Conservation (phyloP, 2,329 filamentous ascomycete genomes). For the Cercospora sojina region DNA sequence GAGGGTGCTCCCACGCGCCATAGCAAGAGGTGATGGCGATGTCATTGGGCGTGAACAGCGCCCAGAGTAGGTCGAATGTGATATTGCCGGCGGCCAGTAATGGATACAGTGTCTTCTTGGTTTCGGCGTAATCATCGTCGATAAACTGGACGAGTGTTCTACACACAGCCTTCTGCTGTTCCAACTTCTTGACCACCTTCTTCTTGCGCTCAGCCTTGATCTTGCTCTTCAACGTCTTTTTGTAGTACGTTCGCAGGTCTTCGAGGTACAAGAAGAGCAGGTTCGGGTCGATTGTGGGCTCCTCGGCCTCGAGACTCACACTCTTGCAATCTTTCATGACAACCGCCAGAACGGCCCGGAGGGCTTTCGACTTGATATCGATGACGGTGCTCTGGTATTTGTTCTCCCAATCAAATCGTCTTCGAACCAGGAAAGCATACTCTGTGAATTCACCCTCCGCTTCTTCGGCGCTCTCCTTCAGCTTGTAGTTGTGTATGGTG, state of each 20-base stretch:
- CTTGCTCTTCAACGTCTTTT: slow-evolving; percentile 63
- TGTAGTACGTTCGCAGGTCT: slow-evolving; percentile 62
- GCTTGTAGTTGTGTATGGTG: slow-evolving; percentile 63
- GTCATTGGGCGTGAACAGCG: slow-evolving; percentile 82
- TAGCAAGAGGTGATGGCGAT: slow-evolving; percentile 76
- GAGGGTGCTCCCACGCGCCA: slow-evolving; percentile 70
- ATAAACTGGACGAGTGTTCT: slow-evolving; percentile 74
- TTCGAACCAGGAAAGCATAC: slow-evolving; percentile 78
- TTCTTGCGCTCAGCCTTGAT: slow-evolving; percentile 60
- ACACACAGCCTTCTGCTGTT: slow-evolving; percentile 62
- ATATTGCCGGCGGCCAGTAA: slow-evolving; percentile 80
- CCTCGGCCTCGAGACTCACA: slow-evolving; percentile 76
- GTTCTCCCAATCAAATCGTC: slow-evolving; percentile 81
- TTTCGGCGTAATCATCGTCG: slow-evolving; percentile 76
- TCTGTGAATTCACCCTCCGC: slow-evolving; percentile 71
- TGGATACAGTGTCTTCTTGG: slow-evolving; percentile 76
- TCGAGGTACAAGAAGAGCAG: slow-evolving; percentile 65
- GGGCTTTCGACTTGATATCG: slow-evolving; percentile 79
- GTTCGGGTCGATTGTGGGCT: slow-evolving; percentile 60
- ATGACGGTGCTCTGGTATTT: slow-evolving; percentile 73
- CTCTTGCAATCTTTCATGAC: slow-evolving; percentile 76
- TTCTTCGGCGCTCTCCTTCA: slow-evolving; percentile 65
- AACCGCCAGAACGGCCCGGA: slow-evolving; percentile 68
- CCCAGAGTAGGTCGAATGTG: slow-evolving; percentile 86
- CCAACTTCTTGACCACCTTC: slow-evolving; percentile 59